Evolutionary conservation across 2,329 filamentous ascomycete genomes (phyloP).

Genomic region (Elsinoe necatrix): DNA sequence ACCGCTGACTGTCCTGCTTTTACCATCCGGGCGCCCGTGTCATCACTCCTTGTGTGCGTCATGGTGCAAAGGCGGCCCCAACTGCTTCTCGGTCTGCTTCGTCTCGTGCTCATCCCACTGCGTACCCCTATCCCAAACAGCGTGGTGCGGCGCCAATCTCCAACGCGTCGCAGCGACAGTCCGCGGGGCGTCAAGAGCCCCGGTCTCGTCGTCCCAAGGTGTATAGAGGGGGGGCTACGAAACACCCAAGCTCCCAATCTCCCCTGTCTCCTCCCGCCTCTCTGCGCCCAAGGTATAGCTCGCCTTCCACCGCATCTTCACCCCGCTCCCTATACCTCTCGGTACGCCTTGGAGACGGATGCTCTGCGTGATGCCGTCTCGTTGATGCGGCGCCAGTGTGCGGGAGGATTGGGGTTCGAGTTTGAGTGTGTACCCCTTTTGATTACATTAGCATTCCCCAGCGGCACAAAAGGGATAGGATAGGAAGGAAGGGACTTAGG

Average conservation of each 20-base stretch:
- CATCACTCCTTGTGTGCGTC: no score
- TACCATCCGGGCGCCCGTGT: no score
- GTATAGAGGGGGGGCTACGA: slow-evolving; percentile 24
- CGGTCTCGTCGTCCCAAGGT: no score
- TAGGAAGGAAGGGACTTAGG: neutral
- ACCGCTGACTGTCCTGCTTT: no score
- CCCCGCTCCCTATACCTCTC: slow-evolving; percentile 61
- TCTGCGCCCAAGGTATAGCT: slow-evolving; percentile 62
- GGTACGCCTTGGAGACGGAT: slow-evolving; percentile 72
- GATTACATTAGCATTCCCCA: neutral
- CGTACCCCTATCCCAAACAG: no score
- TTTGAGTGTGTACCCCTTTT: slow-evolving; percentile 71
- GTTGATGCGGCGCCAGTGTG: slow-evolving; percentile 60
- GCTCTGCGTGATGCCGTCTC: slow-evolving; percentile 71
- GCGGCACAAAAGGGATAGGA: neutral
- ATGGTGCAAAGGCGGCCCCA: no score
- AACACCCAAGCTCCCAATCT: slow-evolving; percentile 71
- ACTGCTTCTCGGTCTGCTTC: no score
- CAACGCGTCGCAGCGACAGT: no score
- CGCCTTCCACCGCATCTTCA: slow-evolving; percentile 85
- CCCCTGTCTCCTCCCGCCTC: slow-evolving; percentile 68
- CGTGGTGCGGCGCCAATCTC: no score
- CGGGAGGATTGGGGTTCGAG: slow-evolving; percentile 81
- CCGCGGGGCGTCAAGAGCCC: no score
- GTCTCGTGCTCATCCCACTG: no score